These are phyloP conservation scores for Phascolomyces articulosus DNA, from an alignment of 371 early-diverging fungal species.

Conservation along the genomic window DNA sequence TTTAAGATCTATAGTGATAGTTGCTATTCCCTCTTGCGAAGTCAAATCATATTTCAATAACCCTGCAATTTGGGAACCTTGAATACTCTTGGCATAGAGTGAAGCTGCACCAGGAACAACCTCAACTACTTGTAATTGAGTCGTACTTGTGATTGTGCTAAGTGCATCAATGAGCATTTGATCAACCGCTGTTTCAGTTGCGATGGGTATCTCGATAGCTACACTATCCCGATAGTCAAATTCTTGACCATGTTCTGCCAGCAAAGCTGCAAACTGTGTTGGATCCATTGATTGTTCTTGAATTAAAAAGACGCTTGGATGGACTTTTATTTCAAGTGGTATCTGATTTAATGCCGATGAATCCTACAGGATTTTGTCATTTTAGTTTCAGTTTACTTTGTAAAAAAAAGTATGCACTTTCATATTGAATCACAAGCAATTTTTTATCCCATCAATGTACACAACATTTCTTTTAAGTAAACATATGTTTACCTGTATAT, in stretches of 20 bases:
- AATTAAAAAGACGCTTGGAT: constrained; percentile 54
- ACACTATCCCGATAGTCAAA: constrained; percentile 52
- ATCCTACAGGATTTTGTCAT: too few species aligned
- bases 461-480: too few species aligned
- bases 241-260: constrained; percentile 55
- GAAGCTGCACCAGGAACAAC: constrained; percentile 73
- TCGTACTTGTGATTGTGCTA: constrained; percentile 48
- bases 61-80: constrained; percentile 72
- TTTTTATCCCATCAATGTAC: background rate
- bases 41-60: constrained; percentile 61
- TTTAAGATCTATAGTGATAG: constrained; percentile 68
- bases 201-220: constrained; percentile 23
- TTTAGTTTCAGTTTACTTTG: too few species aligned
- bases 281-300: constrained; percentile 50
- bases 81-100: constrained; percentile 67
- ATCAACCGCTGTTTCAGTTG: constrained; percentile 25
- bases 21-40: constrained; percentile 23
- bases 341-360: constrained; percentile 25
- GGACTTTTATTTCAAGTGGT: constrained; percentile 39
- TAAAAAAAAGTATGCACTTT: too few species aligned
- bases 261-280: constrained; percentile 52
- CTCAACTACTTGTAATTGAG: constrained; percentile 68
- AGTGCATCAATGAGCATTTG: constrained; percentile 50
- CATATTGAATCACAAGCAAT: too few species aligned
- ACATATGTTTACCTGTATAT: constrained; percentile 36